Evolutionary conservation across 1,284 basidiomycete genomes (phyloP).

Genomic region (Psilocybe mexicana): DNA sequence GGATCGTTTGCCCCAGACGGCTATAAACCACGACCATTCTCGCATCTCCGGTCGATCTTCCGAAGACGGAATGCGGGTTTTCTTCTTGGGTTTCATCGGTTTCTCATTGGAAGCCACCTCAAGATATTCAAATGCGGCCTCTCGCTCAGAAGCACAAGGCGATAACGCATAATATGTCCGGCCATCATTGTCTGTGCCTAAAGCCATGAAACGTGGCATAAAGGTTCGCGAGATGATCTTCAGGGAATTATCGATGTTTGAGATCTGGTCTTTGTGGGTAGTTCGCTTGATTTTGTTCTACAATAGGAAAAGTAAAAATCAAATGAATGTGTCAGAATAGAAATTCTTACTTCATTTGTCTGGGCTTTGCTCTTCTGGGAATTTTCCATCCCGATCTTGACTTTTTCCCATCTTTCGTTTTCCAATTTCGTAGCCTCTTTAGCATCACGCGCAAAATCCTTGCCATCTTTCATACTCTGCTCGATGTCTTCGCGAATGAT

Average conservation of each 20-base stretch:
- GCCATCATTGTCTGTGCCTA: constrained; percentile 54
- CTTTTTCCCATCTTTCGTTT: constrained; percentile 38
- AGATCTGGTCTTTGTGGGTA: constrained; percentile 37
- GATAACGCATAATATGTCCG: constrained; percentile 56
- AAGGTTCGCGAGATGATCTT: constrained; percentile 40
- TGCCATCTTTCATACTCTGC: constrained; percentile 50
- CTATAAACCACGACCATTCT: constrained; percentile 75
- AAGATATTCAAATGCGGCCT: constrained; percentile 46
- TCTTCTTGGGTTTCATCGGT: constrained; percentile 32
- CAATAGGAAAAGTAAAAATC: neutral
- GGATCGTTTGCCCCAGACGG: constrained; percentile 64
- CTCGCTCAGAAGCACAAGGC: constrained; percentile 47
- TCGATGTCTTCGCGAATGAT: constrained; percentile 61
- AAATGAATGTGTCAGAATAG: neutral
- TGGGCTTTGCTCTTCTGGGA: constrained; percentile 25
- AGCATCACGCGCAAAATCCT: constrained; percentile 49
- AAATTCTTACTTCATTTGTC: constrained; percentile 25
- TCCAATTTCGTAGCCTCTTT: constrained; percentile 51
- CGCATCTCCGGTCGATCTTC: constrained; percentile 49
- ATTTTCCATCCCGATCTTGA: constrained; percentile 22
- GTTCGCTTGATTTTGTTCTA: constrained; percentile 33
- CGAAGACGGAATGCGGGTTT: constrained; percentile 40
- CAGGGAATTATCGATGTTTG: constrained; percentile 39
- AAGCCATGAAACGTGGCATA: constrained; percentile 43
- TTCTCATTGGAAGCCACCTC: constrained; percentile 24